Conservation (phyloP, 495 filamentous ascomycete genomes). For the Penicillium lividum region DNA sequence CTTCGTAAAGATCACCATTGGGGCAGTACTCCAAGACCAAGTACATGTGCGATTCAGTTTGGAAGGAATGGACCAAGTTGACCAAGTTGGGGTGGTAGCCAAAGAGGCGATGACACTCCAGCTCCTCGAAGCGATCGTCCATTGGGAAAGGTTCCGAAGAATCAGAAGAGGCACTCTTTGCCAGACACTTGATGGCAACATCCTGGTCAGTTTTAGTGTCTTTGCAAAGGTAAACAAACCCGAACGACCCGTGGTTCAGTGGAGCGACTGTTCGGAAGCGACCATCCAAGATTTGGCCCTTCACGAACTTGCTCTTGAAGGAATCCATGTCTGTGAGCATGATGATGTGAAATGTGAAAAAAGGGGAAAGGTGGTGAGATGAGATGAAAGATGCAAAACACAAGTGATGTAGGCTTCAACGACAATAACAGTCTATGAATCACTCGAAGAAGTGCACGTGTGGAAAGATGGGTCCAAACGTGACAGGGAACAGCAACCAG, state of each 20-base stretch:
- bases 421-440: conserved; percentile 29
- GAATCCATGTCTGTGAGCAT: conserved; percentile 71
- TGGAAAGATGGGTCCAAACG: conserved; percentile 40
- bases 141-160: conserved; percentile 57
- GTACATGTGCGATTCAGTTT: conserved; percentile 86
- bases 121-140: conserved; percentile 86
- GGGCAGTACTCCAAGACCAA: conserved; percentile 94
- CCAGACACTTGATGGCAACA: conserved; percentile 93
- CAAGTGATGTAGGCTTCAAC: conserved; percentile 21
- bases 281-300: conserved; percentile 74
- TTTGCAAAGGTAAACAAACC: conserved; percentile 92
- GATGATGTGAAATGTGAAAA: conserved; percentile 20
- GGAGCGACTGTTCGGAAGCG: conserved; percentile 89
- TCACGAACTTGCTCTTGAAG: conserved; percentile 70
- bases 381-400: conserved; percentile 27
- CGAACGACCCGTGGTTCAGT: conserved; percentile 97
- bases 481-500: conserved; percentile 37
- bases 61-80: conserved; percentile 87
- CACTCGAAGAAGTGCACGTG: conserved; percentile 31
- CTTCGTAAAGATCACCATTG: conserved; percentile 97
- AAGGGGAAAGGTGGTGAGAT: conserved; percentile 15
- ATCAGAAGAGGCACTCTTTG: conserved; percentile 65
- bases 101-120: conserved; percentile 76
- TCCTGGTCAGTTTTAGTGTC: conserved; percentile 71
- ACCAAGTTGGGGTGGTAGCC: conserved; percentile 87